A percentile compares a stretch with the other conserved stretches of the same genome.
phyloP scores from a whole-genome alignment of 2,329 filamentous ascomycete genomes.

The Exserohilum rostratum region DNA sequence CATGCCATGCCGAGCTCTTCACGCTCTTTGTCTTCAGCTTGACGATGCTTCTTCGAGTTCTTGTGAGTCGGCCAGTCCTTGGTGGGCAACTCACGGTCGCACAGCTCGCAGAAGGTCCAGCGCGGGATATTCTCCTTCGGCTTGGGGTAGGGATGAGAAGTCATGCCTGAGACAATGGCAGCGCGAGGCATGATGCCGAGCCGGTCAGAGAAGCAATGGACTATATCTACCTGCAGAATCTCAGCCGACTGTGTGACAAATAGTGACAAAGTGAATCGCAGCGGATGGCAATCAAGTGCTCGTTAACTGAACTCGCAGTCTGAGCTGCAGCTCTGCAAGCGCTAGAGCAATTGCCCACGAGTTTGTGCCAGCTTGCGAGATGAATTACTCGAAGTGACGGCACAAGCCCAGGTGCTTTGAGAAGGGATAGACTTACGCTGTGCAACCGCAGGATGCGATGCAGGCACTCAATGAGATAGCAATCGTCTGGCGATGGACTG shows the following conservation, averaged over 20 bases:
- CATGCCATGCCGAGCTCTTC: conserved; percentile 8
- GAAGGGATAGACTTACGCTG: conserved; percentile 8
- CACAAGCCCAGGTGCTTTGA: neutral
- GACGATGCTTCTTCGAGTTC: conserved; percentile 41
- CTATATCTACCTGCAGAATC: neutral
- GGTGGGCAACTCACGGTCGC: conserved; percentile 37
- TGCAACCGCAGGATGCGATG: neutral
- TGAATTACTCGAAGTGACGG: neutral
- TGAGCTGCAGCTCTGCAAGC: neutral
- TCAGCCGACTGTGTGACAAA: conserved; percentile 6
- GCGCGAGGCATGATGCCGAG: conserved; percentile 17
- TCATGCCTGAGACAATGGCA: conserved; percentile 11
- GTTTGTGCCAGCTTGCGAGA: neutral
- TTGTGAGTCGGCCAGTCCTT: conserved; percentile 42
- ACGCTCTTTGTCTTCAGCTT: conserved; percentile 29
- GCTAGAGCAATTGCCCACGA: neutral
- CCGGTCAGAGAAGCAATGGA: neutral
- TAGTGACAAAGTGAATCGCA: conserved; percentile 4
- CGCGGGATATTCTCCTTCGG: conserved; percentile 26
- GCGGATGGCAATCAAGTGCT: neutral
- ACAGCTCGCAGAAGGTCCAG: conserved; percentile 39
- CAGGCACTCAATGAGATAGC: neutral
- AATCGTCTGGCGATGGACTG: neutral
- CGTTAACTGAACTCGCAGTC: neutral
- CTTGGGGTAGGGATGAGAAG: conserved; percentile 32